Evolutionary conservation across 2,329 filamentous ascomycete species (phyloP), one percentile per base, ranked within the genome.

Genomic region (Apiospora marii): DNA sequence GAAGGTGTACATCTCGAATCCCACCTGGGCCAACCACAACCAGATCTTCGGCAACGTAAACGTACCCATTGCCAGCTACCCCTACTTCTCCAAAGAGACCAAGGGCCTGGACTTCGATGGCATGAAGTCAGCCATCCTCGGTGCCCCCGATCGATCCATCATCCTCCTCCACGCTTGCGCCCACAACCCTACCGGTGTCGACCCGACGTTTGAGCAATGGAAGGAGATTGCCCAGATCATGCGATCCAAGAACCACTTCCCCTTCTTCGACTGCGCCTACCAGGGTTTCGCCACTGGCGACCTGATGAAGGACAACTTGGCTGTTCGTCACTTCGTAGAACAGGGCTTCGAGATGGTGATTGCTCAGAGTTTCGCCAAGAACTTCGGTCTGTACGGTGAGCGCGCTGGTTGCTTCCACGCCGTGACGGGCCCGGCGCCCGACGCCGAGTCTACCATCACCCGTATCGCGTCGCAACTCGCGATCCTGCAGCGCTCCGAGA

Each of bases 11-110:
- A 88, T 98, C 83, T 98, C 95, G 80, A 93, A 93, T 83, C 96
- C 96, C 70, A 99, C 96, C 74, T 99, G 96, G 96, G 95, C 93
- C 77, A 99, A 99, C 87, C 96, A 99, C 91, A 92, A 97, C 86
- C 96, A 98, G 84, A 98, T 99, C 88, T 98, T 99, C 87, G 90
- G 88, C 84, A 98, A 98, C 81, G 95, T 98, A 80, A 88, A 90
- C 78, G 87, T 98, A 43, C 86, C 90, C 46, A 90, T 94, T 78
- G 92, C 92, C 77, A 90, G 90, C 76, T 99, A 99, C 86, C 96
- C 96, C 69, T 99, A 99, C 88, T 99, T 98, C 86, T 92, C 92
- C 83, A 91, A 94, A 82, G 82, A 93, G 81, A 98, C 95, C 76
- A 95, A 94, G 82, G 95, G 94, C 69, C 92, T 99, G 70, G 95